Percentiles rank a stretch among this genome's conserved stretches.
These are phyloP conservation scores for Clohesyomyces aquaticus DNA, from an alignment of 495 filamentous ascomycete species.

Conservation along the genomic window DNA sequence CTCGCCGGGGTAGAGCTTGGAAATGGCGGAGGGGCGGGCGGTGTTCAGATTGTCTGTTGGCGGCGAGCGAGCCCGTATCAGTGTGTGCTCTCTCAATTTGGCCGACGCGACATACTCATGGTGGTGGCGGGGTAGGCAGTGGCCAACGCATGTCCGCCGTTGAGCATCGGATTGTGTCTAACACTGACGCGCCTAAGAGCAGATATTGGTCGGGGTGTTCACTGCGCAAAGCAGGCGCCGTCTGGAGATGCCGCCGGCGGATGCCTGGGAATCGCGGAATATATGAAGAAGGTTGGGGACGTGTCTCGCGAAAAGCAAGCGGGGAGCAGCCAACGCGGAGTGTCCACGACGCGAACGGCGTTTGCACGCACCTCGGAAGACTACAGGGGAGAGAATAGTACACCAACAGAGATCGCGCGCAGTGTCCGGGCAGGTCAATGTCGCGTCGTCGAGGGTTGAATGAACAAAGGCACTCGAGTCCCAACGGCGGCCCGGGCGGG, in stretches of 20 bases:
- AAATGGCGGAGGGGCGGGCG: constrained; percentile 16
- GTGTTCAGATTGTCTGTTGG: constrained; percentile 13
- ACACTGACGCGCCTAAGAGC: not conserved
- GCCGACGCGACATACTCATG: constrained; percentile 10
- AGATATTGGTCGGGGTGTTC: not conserved
- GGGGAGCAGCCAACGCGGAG: constrained; percentile 5
- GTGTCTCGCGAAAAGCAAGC: constrained; percentile 12
- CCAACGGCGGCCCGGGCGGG: not conserved
- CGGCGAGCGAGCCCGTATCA: not conserved
- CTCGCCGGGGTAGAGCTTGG: constrained; percentile 27
- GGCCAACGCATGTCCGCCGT: constrained; percentile 17
- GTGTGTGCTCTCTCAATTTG: not conserved
- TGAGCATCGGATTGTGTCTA: constrained; percentile 20
- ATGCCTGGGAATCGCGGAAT: not conserved
- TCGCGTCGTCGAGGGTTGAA: constrained; percentile 8
- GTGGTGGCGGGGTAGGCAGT: constrained; percentile 18
- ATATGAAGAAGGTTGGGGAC: constrained; percentile 5
- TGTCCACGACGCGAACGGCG: constrained; percentile 8
- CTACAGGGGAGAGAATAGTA: not conserved
- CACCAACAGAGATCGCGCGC: constrained; percentile 1
- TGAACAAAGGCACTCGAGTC: constrained; percentile 5
- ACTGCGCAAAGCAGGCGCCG: not conserved
- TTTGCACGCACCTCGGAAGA: not conserved
- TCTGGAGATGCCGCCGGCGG: not conserved
- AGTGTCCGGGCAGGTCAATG: constrained; percentile 9